These are phyloP conservation scores for Stephania cephalantha DNA, from an alignment of 164 flowering plant species.

Conservation along the genomic window DNA sequence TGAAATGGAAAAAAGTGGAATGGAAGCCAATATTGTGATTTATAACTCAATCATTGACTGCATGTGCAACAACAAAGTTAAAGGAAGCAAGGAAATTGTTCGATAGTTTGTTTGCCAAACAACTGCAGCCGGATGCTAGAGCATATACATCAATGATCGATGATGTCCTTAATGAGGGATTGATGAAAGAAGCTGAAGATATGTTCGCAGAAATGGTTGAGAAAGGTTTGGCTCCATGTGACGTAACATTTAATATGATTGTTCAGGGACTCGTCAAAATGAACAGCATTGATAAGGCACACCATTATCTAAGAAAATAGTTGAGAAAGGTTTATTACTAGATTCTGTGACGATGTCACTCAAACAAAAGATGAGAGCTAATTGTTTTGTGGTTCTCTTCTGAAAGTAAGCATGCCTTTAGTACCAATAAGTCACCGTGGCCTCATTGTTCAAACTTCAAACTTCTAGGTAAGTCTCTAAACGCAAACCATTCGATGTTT, in stretches of 20 bases:
- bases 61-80: conserved; percentile 13
- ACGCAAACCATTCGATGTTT: no score
- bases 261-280: conserved; percentile 8
- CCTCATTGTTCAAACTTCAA: no score
- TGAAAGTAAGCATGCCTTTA: no score
- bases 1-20: conserved; percentile 1
- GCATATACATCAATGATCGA: conserved; percentile 20
- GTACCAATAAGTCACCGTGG: no score
- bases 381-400: no score
- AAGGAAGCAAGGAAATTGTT: conserved; percentile 15
- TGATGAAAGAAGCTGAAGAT: conserved; percentile 11
- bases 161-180: conserved; percentile 17
- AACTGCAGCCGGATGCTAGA: conserved; percentile 10
- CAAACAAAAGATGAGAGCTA: not conserved
- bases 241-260: conserved; percentile 13
- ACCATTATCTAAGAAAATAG: conserved; percentile 12
- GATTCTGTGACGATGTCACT: not conserved
- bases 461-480: no score
- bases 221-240: conserved; percentile 18
- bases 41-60: conserved; percentile 18
- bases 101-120: not conserved
- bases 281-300: conserved; percentile 6
- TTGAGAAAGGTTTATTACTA: conserved; percentile 14
- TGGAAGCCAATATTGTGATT: conserved; percentile 4
- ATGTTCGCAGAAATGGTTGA: conserved; percentile 19